These are phyloP conservation scores for Knoxdaviesia proteae DNA, from an alignment of 2,329 filamentous ascomycete species.

Conservation along the genomic window DNA sequence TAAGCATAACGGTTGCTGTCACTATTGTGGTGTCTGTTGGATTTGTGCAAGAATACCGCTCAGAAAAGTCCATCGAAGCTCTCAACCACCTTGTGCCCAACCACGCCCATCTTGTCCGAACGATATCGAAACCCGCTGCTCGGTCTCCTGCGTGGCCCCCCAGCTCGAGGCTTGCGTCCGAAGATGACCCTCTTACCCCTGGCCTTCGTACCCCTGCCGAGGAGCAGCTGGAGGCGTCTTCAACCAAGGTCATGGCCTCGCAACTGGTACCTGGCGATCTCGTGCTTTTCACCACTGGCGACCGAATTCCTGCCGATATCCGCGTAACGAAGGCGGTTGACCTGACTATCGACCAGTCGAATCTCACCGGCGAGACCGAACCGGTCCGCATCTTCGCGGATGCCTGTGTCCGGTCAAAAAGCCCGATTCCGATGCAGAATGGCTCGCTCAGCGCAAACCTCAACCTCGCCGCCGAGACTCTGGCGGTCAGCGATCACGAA, in stretches of 20 bases:
- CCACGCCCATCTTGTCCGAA: slow-evolving; percentile 79
- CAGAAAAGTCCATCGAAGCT: slow-evolving; percentile 91
- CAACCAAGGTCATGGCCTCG: slow-evolving; percentile 66
- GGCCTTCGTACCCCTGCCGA: slow-evolving; percentile 35
- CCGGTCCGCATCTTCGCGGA: slow-evolving; percentile 63
- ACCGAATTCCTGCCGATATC: slow-evolving; percentile 89
- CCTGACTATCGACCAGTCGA: slow-evolving; percentile 87
- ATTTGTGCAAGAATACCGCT: slow-evolving; percentile 93
- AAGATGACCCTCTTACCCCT: neutral
- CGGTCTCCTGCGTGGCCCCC: slow-evolving; percentile 28
- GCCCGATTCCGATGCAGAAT: too few relatives aligned
- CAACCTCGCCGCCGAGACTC: slow-evolving; percentile 9
- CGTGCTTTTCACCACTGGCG: slow-evolving; percentile 84
- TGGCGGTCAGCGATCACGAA: slow-evolving; percentile 40
- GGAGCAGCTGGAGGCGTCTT: slow-evolving; percentile 47
- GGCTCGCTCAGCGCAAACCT: neutral
- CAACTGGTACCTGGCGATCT: slow-evolving; percentile 84
- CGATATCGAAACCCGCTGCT: slow-evolving; percentile 14
- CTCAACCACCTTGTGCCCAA: slow-evolving; percentile 87
- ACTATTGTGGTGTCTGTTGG: slow-evolving; percentile 93
- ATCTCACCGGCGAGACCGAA: slow-evolving; percentile 90
- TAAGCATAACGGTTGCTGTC: slow-evolving; percentile 89
- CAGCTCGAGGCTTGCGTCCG: too few relatives aligned
- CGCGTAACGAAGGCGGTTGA: slow-evolving; percentile 81
- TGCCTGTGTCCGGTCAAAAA: slow-evolving; percentile 13